These are phyloP conservation scores for Scenedesmus sp. DNA, from an alignment of 163 green algal species.

Conservation along the genomic window DNA sequence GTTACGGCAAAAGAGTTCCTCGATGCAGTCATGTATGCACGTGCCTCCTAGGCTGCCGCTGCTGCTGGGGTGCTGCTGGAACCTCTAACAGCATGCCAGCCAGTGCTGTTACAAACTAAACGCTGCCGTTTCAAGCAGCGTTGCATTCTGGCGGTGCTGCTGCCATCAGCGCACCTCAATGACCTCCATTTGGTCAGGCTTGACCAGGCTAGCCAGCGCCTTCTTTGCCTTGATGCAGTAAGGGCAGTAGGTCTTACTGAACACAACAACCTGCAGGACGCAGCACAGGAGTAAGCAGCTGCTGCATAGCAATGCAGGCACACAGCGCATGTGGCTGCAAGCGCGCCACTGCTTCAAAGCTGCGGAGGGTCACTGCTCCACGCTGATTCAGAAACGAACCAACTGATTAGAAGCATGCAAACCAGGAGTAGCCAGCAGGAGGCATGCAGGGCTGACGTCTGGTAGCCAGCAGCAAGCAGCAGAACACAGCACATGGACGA, in stretches of 20 bases:
- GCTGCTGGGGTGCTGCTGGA: background rate
- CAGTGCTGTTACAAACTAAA: background rate
- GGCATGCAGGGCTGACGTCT: background rate
- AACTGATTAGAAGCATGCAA: background rate
- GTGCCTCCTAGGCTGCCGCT: background rate
- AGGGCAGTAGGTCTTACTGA: constrained; percentile 72
- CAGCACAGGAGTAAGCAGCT: background rate
- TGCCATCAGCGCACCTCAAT: constrained; percentile 52
- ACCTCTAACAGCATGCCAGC: background rate
- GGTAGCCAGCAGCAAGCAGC: background rate
- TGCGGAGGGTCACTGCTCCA: background rate
- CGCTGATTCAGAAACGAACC: too few species aligned
- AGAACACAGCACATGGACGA: background rate
- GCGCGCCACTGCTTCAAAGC: background rate
- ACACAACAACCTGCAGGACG: constrained; percentile 59
- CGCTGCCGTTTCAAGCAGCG: background rate
- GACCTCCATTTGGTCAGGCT: constrained; percentile 53
- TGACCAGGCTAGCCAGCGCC: constrained; percentile 56
- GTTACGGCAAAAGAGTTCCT: background rate
- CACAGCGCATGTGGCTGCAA: background rate
- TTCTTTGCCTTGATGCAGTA: constrained; percentile 77
- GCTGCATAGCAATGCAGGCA: background rate
- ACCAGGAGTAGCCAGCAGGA: too few species aligned
- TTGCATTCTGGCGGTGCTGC: background rate
- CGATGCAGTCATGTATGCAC: background rate